Evolutionary conservation across 2,329 filamentous ascomycete species (phyloP).

Genomic region (Ascocoryne sarcoides): DNA sequence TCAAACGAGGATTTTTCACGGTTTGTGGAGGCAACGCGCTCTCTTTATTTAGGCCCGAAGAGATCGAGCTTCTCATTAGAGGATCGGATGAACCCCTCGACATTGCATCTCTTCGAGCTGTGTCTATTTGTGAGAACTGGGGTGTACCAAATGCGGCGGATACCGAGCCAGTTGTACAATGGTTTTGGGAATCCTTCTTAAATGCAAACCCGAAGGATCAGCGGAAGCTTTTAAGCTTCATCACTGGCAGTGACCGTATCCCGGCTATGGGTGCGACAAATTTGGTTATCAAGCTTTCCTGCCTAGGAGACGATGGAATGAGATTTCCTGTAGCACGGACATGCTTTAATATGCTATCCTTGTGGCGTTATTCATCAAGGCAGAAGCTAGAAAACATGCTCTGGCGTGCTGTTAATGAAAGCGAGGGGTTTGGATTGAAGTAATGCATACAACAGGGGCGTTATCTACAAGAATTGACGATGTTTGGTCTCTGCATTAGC

Average conservation of each 20-base stretch:
- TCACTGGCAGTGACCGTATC: conserved; percentile 85
- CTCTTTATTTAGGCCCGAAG: conserved; percentile 78
- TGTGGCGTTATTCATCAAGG: conserved; percentile 63
- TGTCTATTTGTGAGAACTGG: conserved; percentile 81
- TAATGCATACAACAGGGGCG: conserved; percentile 29
- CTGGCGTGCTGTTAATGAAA: conserved; percentile 81
- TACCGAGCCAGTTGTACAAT: conserved; percentile 59
- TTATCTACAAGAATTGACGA: background rate
- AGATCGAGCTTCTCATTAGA: conserved; percentile 80
- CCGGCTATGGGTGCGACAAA: conserved; percentile 80
- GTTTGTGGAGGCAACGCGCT: conserved; percentile 85
- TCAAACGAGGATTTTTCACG: conserved; percentile 88
- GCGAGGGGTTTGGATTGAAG: conserved; percentile 87
- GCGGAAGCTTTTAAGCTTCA: conserved; percentile 71
- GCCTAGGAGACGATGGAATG: conserved; percentile 63
- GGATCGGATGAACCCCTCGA: conserved; percentile 80
- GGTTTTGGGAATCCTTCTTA: conserved; percentile 85
- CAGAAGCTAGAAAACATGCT: conserved; percentile 62
- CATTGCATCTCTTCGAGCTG: conserved; percentile 63
- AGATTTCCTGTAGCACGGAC: conserved; percentile 81
- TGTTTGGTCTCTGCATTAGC: background rate
- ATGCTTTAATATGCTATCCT: conserved; percentile 77
- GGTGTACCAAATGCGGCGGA: conserved; percentile 44
- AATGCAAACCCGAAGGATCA: conserved; percentile 58
- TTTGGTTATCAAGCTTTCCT: conserved; percentile 66